Evolutionary conservation across 2,329 filamentous ascomycete genomes (phyloP).

Genomic region (Penicillium griseofulvum): DNA sequence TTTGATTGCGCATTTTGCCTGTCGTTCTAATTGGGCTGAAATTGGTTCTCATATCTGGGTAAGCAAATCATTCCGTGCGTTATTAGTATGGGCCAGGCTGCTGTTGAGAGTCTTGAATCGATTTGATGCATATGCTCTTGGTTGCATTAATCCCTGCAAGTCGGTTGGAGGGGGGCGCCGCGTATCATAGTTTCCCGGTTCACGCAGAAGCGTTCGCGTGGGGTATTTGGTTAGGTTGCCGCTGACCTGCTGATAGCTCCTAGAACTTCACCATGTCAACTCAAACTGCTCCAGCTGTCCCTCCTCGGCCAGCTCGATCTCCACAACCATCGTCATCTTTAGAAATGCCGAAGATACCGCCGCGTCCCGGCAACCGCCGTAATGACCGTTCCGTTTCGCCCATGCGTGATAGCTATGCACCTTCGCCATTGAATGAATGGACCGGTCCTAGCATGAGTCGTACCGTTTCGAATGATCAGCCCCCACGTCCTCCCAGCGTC

Average conservation of each 20-base stretch:
- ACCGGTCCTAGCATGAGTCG: constrained; percentile 41
- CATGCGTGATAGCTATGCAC: constrained; percentile 73
- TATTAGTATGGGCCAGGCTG: constrained; percentile 12
- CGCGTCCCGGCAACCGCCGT: constrained; percentile 66
- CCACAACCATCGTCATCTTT: constrained; percentile 47
- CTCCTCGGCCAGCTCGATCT: constrained; percentile 60
- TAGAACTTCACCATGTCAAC: constrained; percentile 35
- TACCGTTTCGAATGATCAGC: constrained; percentile 36
- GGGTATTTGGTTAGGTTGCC: constrained; percentile 8
- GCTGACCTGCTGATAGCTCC: constrained; percentile 13
- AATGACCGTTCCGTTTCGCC: constrained; percentile 75
- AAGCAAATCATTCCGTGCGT: constrained; percentile 19
- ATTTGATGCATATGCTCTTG: constrained; percentile 1
- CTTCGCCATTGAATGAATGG: constrained; percentile 77
- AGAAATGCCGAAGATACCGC: constrained; percentile 70
- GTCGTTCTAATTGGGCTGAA: constrained; percentile 12
- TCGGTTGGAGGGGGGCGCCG: not conserved
- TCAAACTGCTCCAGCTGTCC: constrained; percentile 56
- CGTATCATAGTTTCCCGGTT: not conserved
- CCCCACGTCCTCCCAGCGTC: constrained; percentile 69
- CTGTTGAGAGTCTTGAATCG: not conserved
- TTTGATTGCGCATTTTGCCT: not conserved
- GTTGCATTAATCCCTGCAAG: not conserved
- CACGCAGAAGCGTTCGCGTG: not conserved
- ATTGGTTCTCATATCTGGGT: constrained; percentile 14